phyloP scores from a whole-genome alignment of 768 basidiomycete species.

The Pseudohyphozyma bogoriensis region DNA sequence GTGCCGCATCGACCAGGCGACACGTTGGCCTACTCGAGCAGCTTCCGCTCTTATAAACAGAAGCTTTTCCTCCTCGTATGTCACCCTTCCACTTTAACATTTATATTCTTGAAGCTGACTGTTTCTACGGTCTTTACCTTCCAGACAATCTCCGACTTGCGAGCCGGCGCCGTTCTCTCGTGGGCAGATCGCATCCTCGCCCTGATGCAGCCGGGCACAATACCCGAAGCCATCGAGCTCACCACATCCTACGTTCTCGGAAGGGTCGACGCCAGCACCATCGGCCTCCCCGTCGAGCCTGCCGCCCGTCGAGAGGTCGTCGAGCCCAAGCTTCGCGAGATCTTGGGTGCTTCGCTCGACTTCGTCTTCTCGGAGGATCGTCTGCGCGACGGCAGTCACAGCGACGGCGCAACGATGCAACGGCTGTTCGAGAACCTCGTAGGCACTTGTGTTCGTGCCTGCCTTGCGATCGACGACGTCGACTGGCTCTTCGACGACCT shows the following conservation, averaged over 20 bases:
- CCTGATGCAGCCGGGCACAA: conserved; percentile 74
- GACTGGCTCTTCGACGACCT: conserved; percentile 89
- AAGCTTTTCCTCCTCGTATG: conserved; percentile 83
- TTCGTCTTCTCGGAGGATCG: conserved; percentile 94
- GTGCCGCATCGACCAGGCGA: not conserved
- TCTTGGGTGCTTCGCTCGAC: conserved; percentile 75
- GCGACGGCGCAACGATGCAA: conserved; percentile 53
- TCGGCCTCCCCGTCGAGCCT: conserved; percentile 65
- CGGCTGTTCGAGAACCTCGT: conserved; percentile 86
- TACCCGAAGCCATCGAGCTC: conserved; percentile 79
- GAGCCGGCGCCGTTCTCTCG: conserved; percentile 74
- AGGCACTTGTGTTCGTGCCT: conserved; percentile 62
- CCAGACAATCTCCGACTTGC: conserved; percentile 47
- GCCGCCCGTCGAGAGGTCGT: conserved; percentile 54
- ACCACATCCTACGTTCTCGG: conserved; percentile 70
- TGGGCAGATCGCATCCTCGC: conserved; percentile 90
- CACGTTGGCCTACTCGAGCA: conserved; percentile 43
- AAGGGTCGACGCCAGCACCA: conserved; percentile 56
- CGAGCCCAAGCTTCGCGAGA: conserved; percentile 62
- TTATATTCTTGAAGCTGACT: not conserved
- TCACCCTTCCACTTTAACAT: conserved; percentile 25
- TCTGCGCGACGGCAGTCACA: conserved; percentile 78
- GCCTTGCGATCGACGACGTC: conserved; percentile 64
- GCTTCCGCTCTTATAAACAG: conserved; percentile 72
- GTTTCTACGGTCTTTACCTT: not conserved